Evolutionary conservation across 2,329 filamentous ascomycete genomes (phyloP), one percentile per base, ranked within the genome.

Genomic region (Epichloe coenophiala): DNA sequence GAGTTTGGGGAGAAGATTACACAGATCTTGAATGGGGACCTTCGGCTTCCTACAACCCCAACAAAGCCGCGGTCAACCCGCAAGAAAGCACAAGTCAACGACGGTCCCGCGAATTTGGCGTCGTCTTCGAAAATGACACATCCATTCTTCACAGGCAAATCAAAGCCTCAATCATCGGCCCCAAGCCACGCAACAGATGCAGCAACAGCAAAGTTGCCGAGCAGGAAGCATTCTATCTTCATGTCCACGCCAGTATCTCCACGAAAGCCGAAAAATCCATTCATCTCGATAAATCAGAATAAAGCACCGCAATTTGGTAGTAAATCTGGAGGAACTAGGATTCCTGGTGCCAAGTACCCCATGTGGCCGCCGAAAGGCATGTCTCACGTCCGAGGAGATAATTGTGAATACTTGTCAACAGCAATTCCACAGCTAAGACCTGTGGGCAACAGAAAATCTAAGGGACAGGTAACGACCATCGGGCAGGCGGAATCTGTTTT

Each of bases 301-400:
- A 51, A 43, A 13, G 40, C 67, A 15, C 67, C 71, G 0, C 65
- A 68, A 12, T 73, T 76, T 53, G 72, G 75, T 3, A 59, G 64
- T 27, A 73, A 66, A 50, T 68, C 70, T 4, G 58, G 63, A 3
- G 70, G 68, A 0, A 59, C 79, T 4, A 87, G 79, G 58, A 72
- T 84, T n/a, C 79, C 82, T 0, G 86, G 84, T 2, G 73, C 82
- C 8, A 69, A 72, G 54, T 73, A 86, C 49, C 77, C 86, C 3
- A 71, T 79, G n/a, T 93, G 86, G 83, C 87, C 87, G 38, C 75
- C 78, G 46, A 73, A 74, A 55, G 83, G 72, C 6, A 80, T 79
- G 61, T 67, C 73, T 1, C 85, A 88, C 62, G 67, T 89, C 40
- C 76, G 82, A 50, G 81, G 76, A 5, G 51, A 58, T 37, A 57